Base-by-base conservation (phyloP, 2,329 filamentous ascomycete species). In the Fusarium sp. region DNA sequence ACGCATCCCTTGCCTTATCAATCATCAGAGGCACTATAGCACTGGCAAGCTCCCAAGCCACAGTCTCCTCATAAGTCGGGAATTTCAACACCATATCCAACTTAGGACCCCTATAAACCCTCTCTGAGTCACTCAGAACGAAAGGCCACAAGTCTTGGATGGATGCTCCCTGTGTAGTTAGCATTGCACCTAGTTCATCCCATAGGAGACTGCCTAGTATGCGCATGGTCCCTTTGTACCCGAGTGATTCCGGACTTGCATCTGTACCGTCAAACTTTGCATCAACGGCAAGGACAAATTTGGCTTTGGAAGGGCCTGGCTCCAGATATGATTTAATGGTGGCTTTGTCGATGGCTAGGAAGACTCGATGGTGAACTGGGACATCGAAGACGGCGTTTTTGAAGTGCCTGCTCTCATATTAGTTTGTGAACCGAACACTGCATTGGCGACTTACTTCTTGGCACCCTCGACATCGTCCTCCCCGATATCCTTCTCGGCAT, bases 101-200 rank as follows among this genome's bases (percentile, higher is more conserved):
- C 7, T 32, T 56, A 1, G 62, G 62, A 1, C 74, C 74, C n/a
- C 55, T 48, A 16, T 76, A 76, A 0, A 73, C 41, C 3, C 34
- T 27, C 6, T 61, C 43, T 2, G 68, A 51, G 10, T 75, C 59
- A 18, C 63, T 48, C 69, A 75, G 69, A 2, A 68, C 72, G 32
- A 73, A 50, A 1, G 73, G 73, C 74, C 74, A 76, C 4, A 75
- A 47, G 6, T 71, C 42, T 9, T 30, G n/a, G 7, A 72, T 63
- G 3, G 32, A 32, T 0, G 61, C 57, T 8, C 59, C 66, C 54
- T 74, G 71, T 7, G 55, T 72, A 4, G 83, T 74, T 3, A 84
- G 69, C 13, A 82, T 75, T 2, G 74, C 69, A 1, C 66, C 55
- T 0, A 76, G 12, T 3, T 76, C 73, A 18, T 76, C 73, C 73